A percentile compares a stretch with the other conserved stretches of the same genome.
These are phyloP conservation scores for Mycena belliarum DNA, from an alignment of 768 basidiomycete species.

Conservation along the genomic window DNA sequence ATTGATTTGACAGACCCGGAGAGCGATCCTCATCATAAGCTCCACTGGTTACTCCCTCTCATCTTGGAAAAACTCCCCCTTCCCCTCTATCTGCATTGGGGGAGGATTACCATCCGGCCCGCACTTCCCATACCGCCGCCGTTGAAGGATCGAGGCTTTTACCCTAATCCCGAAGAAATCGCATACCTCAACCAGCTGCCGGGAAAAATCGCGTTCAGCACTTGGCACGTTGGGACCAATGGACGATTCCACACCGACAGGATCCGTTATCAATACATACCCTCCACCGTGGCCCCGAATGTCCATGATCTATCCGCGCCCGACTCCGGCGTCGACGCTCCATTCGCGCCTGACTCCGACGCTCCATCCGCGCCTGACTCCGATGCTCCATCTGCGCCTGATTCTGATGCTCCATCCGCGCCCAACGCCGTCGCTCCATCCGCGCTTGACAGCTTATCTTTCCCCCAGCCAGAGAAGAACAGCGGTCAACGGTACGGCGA, in stretches of 20 bases:
- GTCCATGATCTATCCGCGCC: too few relatives aligned
- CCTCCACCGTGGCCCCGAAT: too few relatives aligned
- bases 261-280: too few relatives aligned
- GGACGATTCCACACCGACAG: background rate
- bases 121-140: background rate
- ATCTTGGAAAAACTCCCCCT: background rate
- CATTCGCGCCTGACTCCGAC: too few relatives aligned
- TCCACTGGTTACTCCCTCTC: background rate
- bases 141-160: background rate
- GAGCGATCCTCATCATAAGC: background rate
- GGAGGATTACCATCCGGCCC: background rate
- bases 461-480: background rate
- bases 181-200: background rate
- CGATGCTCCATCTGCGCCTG: too few relatives aligned
- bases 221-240: background rate
- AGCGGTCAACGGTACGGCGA: background rate
- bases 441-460: background rate
- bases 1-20: background rate
- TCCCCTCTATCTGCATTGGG: slow-evolving; percentile 13
- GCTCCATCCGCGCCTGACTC: too few relatives aligned
- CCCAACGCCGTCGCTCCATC: too few relatives aligned
- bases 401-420: too few relatives aligned
- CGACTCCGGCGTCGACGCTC: too few relatives aligned
- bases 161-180: background rate
- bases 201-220: background rate